Evolutionary conservation across 768 basidiomycete species (phyloP).

Genomic region (Collybia sordida): DNA sequence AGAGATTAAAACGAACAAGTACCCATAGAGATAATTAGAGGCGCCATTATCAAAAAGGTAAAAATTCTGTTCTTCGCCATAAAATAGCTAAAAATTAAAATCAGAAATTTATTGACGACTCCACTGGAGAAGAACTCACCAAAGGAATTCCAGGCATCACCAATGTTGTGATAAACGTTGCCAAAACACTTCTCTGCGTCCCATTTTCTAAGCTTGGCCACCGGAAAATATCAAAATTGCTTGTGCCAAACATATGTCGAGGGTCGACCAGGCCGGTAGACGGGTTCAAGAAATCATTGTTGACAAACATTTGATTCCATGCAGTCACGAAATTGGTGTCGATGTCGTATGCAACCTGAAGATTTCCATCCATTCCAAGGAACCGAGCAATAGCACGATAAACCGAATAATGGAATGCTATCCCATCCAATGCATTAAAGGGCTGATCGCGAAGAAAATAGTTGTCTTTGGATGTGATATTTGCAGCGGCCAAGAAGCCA

Average conservation of each 20-base stretch:
- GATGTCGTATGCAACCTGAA: conserved; percentile 87
- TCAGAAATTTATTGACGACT: conserved; percentile 3
- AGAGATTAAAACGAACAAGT: conserved; percentile 1
- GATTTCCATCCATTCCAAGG: conserved; percentile 95
- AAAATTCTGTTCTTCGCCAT: conserved; percentile 92
- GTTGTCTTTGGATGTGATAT: conserved; percentile 55
- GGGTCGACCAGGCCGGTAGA: conserved; percentile 69
- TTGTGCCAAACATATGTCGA: conserved; percentile 87
- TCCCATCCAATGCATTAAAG: conserved; percentile 66
- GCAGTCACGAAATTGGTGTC: conserved; percentile 81
- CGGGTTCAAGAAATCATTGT: conserved; percentile 84
- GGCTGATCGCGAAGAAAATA: conserved; percentile 77
- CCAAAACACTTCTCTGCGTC: conserved; percentile 72
- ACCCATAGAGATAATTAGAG: conserved; percentile 90
- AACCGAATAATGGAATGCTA: conserved; percentile 93
- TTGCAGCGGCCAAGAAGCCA: conserved; percentile 68
- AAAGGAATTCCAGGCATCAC: conserved; percentile 88
- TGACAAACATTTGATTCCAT: conserved; percentile 91
- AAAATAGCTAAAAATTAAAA: conserved; percentile 54
- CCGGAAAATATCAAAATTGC: conserved; percentile 93
- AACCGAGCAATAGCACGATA: conserved; percentile 86
- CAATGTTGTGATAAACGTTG: conserved; percentile 73
- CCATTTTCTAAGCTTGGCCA: conserved; percentile 92
- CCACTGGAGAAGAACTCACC: conserved; percentile 35
- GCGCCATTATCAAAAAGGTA: conserved; percentile 89